phyloP scores from a whole-genome alignment of 805 yeast species.

The Zygosaccharomyces pseudorouxii region DNA sequence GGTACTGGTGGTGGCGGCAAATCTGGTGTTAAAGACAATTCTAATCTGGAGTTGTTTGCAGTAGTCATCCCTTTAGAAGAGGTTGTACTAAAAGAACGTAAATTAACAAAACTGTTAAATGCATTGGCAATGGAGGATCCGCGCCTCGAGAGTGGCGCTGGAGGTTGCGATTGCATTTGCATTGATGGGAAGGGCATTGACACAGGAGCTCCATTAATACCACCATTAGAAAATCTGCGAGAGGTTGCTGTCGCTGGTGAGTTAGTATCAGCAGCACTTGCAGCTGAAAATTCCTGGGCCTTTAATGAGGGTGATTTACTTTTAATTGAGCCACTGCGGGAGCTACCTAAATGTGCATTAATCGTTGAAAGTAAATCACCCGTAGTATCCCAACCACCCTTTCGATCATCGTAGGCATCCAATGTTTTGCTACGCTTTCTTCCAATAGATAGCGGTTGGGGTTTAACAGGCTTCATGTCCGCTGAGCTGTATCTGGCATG shows the following conservation, averaged over 20 bases:
- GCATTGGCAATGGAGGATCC: slow-evolving; percentile 39
- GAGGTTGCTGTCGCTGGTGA: slow-evolving; percentile 4
- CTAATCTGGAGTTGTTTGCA: slow-evolving; percentile 6
- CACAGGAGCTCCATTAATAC: not conserved
- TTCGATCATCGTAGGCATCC: slow-evolving; percentile 24
- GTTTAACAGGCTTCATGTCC: slow-evolving; percentile 9
- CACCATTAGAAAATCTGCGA: slow-evolving; percentile 8
- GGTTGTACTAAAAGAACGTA: slow-evolving; percentile 28
- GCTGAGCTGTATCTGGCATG: slow-evolving; percentile 12
- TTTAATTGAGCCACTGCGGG: slow-evolving; percentile 13
- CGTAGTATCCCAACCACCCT: slow-evolving; percentile 6
- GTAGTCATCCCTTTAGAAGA: slow-evolving; percentile 13
- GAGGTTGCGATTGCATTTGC: slow-evolving; percentile 3
- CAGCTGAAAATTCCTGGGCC: slow-evolving; percentile 8
- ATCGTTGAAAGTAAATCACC: slow-evolving; percentile 10
- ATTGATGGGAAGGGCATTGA: slow-evolving; percentile 10
- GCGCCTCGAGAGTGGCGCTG: slow-evolving; percentile 25
- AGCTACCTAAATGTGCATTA: slow-evolving; percentile 11
- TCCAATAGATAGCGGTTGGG: slow-evolving; percentile 8
- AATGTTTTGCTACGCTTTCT: slow-evolving; percentile 34
- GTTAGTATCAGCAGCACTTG: not conserved
- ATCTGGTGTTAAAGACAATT: slow-evolving; percentile 15
- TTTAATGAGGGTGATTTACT: slow-evolving; percentile 11
- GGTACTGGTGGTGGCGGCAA: slow-evolving; percentile 31
- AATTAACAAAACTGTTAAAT: slow-evolving; percentile 36